Percentiles rank a stretch among this genome's conserved stretches.
These are phyloP conservation scores for Phytopythium ostracodes DNA, from an alignment of 352 stramenopile species.

Conservation along the genomic window DNA sequence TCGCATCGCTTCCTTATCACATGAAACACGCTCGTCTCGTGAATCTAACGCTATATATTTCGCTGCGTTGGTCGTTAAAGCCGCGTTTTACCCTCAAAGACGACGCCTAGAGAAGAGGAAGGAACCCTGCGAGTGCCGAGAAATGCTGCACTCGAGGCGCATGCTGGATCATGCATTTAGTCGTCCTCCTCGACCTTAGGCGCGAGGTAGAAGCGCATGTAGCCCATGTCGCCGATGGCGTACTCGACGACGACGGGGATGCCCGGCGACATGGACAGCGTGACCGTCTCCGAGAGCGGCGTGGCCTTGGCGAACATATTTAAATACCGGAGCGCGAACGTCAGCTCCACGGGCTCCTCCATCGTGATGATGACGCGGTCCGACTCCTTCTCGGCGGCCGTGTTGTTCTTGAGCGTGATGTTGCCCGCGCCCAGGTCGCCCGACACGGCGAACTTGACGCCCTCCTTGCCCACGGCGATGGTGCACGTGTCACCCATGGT, in stretches of 20 bases:
- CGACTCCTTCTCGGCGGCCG: conserved; percentile 81
- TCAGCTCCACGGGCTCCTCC: conserved; percentile 98
- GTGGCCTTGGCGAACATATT: conserved; percentile 99
- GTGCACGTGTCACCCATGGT: conserved; percentile 98
- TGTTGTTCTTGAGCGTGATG: conserved; percentile 91
- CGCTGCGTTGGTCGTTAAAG: not conserved
- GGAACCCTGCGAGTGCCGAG: not conserved
- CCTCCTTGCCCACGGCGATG: conserved; percentile 96
- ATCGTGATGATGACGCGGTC: conserved; percentile 97
- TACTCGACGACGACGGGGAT: conserved; percentile 99
- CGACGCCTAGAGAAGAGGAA: not conserved
- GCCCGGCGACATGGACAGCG: conserved; percentile 96
- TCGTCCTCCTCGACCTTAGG: conserved; percentile 99
- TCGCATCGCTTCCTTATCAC: too few relatives aligned
- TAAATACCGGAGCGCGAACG: conserved; percentile 99
- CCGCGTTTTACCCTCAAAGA: not conserved
- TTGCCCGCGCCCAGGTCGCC: conserved; percentile 97
- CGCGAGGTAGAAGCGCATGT: conserved; percentile 99
- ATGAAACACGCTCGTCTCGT: not conserved
- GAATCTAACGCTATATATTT: conserved; percentile 11
- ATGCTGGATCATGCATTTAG: conserved; percentile 24
- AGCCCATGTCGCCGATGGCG: conserved; percentile 95
- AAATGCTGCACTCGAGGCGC: not conserved
- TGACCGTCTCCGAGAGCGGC: conserved; percentile 92
- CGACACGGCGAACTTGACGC: conserved; percentile 96